Percentiles rank a stretch among this genome's conserved stretches.
Evolutionary conservation across 208 protist species (phyloP).

Genomic region (Leptomonas seymouri): DNA sequence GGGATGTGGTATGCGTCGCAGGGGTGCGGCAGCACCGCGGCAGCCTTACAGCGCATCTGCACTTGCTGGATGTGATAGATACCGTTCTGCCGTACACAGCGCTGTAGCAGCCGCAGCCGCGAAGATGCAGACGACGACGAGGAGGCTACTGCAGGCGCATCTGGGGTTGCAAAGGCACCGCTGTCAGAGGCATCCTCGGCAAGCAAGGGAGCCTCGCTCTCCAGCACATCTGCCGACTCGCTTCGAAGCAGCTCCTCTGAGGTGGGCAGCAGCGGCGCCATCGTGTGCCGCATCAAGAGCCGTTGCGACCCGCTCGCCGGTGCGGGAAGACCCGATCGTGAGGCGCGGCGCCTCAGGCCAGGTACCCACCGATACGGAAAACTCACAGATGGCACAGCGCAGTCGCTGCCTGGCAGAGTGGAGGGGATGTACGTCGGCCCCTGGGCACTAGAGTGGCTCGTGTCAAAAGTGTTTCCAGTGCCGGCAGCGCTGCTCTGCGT

Average conservation of each 20-base stretch:
- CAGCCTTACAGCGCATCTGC: constrained; percentile 22
- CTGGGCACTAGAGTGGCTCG: background rate
- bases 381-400: background rate
- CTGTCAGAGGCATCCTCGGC: background rate
- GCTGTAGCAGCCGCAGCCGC: background rate
- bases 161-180: background rate
- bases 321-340: background rate
- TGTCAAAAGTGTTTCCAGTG: constrained; percentile 5
- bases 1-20: background rate
- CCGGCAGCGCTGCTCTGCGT: constrained; percentile 10
- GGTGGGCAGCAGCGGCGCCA: constrained; percentile 22
- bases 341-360: background rate
- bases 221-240: background rate
- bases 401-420: constrained; percentile 10
- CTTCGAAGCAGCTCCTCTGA: constrained; percentile 16
- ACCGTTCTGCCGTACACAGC: constrained; percentile 7
- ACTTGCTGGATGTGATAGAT: constrained; percentile 12
- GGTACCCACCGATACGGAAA: constrained; percentile 11
- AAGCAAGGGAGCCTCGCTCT: background rate
- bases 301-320: background rate
- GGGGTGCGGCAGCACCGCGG: constrained; percentile 7
- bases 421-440: background rate
- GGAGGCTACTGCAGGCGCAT: background rate
- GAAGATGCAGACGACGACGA: background rate
- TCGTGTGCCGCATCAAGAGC: constrained; percentile 11